These are phyloP conservation scores for Yarrowia deformans DNA, from an alignment of 805 yeast genomes.

Conservation along the genomic window DNA sequence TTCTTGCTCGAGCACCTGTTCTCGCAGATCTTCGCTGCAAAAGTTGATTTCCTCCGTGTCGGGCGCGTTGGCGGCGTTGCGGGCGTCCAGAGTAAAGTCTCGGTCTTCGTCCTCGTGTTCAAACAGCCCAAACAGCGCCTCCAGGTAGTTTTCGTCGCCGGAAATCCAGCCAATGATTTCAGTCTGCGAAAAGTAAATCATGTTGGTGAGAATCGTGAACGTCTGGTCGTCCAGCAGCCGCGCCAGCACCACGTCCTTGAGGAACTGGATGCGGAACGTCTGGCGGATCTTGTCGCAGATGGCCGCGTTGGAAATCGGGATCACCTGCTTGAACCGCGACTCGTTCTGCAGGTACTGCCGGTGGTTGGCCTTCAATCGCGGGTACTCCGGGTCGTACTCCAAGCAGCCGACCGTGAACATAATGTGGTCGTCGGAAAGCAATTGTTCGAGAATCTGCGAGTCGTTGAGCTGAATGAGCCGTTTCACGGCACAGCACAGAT, in stretches of 20 bases:
- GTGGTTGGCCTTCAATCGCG: conserved; percentile 79
- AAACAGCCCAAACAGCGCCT: conserved; percentile 67
- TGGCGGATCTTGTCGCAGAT: conserved; percentile 67
- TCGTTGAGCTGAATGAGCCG: conserved; percentile 70
- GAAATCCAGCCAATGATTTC: conserved; percentile 68
- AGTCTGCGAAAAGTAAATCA: conserved; percentile 73
- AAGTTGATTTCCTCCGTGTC: conserved; percentile 28
- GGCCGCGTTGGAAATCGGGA: conserved; percentile 63
- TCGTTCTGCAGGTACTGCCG: conserved; percentile 67
- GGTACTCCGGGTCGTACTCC: conserved; percentile 83
- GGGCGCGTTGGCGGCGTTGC: background rate
- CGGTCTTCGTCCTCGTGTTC: conserved; percentile 42
- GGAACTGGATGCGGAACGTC: conserved; percentile 78
- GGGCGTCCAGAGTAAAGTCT: conserved; percentile 19
- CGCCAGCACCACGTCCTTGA: conserved; percentile 87
- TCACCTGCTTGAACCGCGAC: conserved; percentile 71
- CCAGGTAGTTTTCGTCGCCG: conserved; percentile 60
- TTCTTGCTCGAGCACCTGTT: background rate
- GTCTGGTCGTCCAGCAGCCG: conserved; percentile 83
- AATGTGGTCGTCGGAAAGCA: conserved; percentile 61
- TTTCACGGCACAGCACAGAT: conserved; percentile 76
- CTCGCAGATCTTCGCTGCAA: conserved; percentile 20
- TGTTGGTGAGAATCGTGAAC: conserved; percentile 67
- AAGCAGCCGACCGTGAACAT: conserved; percentile 76
- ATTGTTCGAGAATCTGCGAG: conserved; percentile 61